Evolutionary conservation across 139 green algal species (phyloP).

Genomic region (Coccomyxa sp.): DNA sequence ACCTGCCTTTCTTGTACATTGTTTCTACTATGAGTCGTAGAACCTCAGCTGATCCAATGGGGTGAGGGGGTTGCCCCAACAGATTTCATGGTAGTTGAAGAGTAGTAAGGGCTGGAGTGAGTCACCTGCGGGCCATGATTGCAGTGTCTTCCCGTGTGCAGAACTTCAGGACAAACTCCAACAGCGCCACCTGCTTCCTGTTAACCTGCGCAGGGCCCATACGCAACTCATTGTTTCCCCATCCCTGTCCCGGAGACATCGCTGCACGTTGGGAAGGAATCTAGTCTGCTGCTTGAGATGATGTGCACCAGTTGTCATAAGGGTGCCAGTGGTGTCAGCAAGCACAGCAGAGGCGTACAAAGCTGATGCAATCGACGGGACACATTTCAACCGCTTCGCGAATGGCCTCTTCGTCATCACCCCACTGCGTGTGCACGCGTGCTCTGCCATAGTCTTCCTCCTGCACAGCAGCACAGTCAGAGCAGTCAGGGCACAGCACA

Average conservation of each 20-base stretch:
- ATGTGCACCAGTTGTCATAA: slow-evolving; percentile 37
- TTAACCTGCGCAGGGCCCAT: not conserved
- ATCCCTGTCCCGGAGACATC: not conserved
- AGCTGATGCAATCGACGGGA: slow-evolving; percentile 42
- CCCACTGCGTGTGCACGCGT: slow-evolving; percentile 38
- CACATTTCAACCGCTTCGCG: slow-evolving; percentile 33
- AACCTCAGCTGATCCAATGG: not conserved
- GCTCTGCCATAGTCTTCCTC: slow-evolving; percentile 39
- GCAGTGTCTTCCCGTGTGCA: slow-evolving; percentile 35
- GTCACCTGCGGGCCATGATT: slow-evolving; percentile 26
- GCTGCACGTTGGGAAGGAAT: no score
- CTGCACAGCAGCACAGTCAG: not conserved
- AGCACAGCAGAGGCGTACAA: slow-evolving; percentile 4
- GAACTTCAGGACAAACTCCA: slow-evolving; percentile 41
- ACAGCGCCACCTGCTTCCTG: slow-evolving; percentile 21
- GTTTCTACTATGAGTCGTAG: not conserved
- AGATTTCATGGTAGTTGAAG: no score
- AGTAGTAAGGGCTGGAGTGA: not conserved
- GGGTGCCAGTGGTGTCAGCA: slow-evolving; percentile 17
- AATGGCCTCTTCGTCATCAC: slow-evolving; percentile 22
- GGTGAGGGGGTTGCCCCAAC: no score
- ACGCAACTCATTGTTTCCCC: not conserved
- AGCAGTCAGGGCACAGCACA: not conserved
- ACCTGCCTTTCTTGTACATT: not conserved
- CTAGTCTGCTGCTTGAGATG: slow-evolving; percentile 6